These are phyloP conservation scores for Coniosporium apollinis DNA, from an alignment of 495 filamentous ascomycete genomes.

Conservation along the genomic window DNA sequence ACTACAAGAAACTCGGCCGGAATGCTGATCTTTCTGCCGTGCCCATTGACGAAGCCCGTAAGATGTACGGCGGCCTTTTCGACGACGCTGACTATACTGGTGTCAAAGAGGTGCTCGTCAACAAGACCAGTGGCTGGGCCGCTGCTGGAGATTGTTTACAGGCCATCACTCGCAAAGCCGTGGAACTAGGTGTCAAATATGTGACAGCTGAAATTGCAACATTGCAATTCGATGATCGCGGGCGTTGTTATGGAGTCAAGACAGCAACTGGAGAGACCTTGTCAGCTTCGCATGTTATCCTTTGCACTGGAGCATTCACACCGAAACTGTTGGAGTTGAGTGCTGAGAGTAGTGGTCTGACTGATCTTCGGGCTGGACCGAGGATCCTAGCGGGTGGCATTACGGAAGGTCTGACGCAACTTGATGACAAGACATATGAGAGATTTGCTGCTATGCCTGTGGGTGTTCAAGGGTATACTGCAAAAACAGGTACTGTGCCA, in stretches of 20 bases:
- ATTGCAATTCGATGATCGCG: constrained; percentile 27
- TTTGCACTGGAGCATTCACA: constrained; percentile 43
- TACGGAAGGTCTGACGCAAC: constrained; percentile 27
- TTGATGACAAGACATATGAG: constrained; percentile 3
- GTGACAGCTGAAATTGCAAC: constrained; percentile 29
- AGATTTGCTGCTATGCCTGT: constrained; percentile 5
- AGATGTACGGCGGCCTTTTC: constrained; percentile 34
- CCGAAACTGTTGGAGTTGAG: constrained; percentile 39
- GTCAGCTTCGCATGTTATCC: constrained; percentile 30
- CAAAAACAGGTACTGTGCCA: constrained; percentile 1
- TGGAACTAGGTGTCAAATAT: constrained; percentile 36
- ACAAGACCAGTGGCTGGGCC: constrained; percentile 42
- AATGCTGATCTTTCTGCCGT: constrained; percentile 25
- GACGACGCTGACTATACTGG: constrained; percentile 35
- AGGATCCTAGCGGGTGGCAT: constrained; percentile 40
- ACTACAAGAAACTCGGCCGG: constrained; percentile 31
- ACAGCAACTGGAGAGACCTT: constrained; percentile 25
- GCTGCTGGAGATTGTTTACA: constrained; percentile 38
- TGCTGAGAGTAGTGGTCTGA: constrained; percentile 23
- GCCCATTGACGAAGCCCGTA: constrained; percentile 27
- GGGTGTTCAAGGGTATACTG: constrained; percentile 6
- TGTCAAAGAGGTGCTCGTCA: constrained; percentile 32
- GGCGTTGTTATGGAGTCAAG: constrained; percentile 32
- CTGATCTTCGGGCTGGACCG: constrained; percentile 30
- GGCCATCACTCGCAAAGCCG: constrained; percentile 27